Evolutionary conservation across 768 basidiomycete species (phyloP), one percentile per base, ranked within the genome.

Genomic region (Podaxis pistillaris): DNA sequence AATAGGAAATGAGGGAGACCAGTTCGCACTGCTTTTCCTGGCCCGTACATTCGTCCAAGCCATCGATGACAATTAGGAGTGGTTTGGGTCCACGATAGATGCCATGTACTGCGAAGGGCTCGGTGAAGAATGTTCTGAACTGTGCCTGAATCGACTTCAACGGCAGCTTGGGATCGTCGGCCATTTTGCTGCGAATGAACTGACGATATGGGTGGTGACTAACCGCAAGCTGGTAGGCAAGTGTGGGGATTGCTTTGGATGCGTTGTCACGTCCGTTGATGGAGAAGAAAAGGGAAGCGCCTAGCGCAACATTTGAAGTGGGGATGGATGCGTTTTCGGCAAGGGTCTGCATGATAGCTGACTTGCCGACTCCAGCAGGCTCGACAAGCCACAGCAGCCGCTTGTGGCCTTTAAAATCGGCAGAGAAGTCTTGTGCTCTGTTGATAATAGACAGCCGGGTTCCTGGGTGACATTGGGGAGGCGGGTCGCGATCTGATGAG

Each of bases 221-320:
- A 12, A 47, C 30, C 1, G 68, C 67, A 2, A 74, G 56, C 36
- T 74, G 69, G 30, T 65, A 67, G 2, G 69, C 62, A 3, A 74
- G 51, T 0, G 69, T 72, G 13, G 33, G 9, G 22, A 8, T 33
- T 22, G 15, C 30, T 59, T 57, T 57, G 3, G 41, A 44, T 46
- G 24, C 56, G 12, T 57, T 40, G n/a, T 30, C 17, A 17, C 56
- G 56, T 13, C 40, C 56, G 7, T 46, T 57, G 41, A 57, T 22
- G 5, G 41, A 44, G 41, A 57, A 46, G 41, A 57, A 57, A 6
- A 57, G 9, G 3, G 56, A 57, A 1, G 56, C 56, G 15, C 28
- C 26, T 7, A 37, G 28, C 19, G 24, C n/a, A 15, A 26, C 19
- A 51, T 22, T 13, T 9, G 22, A 6, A 6, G 19, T 24, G 22